phyloP scores from a whole-genome alignment of 2,329 filamentous ascomycete species.

The Ophiostoma australiae region DNA sequence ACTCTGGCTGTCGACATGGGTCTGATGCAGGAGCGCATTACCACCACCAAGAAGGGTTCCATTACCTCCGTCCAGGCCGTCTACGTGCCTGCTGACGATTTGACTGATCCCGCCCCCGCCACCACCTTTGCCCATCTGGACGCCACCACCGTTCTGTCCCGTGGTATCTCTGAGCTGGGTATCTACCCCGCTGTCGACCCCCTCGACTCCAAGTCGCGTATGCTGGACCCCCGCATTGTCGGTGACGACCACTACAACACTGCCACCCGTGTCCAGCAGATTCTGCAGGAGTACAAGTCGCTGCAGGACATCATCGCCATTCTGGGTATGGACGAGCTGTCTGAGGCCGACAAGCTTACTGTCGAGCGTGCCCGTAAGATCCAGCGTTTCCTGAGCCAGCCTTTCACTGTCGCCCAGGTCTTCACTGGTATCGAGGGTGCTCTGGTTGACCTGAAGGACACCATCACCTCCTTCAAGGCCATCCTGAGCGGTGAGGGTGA shows the following conservation, averaged over 20 bases:
- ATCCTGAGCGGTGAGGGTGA: constrained; percentile 95
- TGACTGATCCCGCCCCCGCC: constrained; percentile 98
- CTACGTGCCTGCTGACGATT: constrained; percentile 99
- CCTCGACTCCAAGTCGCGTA: constrained; percentile 98
- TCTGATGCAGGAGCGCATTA: constrained; percentile 99
- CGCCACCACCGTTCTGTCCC: constrained; percentile 99
- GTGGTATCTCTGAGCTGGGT: constrained; percentile 99
- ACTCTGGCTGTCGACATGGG: constrained; percentile 98
- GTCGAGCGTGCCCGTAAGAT: constrained; percentile 99
- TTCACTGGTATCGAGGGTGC: constrained; percentile 93
- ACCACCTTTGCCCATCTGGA: constrained; percentile 99
- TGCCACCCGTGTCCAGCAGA: constrained; percentile 94
- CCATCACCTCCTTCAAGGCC: constrained; percentile 94
- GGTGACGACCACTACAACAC: constrained; percentile 96
- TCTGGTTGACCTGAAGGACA: constrained; percentile 98
- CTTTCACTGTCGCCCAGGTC: constrained; percentile 81
- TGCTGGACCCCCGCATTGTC: constrained; percentile 97
- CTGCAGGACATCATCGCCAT: constrained; percentile 99
- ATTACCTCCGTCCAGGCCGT: constrained; percentile 99
- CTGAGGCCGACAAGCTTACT: constrained; percentile 97
- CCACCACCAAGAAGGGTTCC: constrained; percentile 98
- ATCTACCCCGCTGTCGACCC: constrained; percentile 99
- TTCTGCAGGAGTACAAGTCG: constrained; percentile 99
- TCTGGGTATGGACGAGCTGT: constrained; percentile 99
- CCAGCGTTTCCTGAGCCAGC: constrained; percentile 99